Conservation (phyloP, 2,329 filamentous ascomycete species). For the Calonectria pteridis region DNA sequence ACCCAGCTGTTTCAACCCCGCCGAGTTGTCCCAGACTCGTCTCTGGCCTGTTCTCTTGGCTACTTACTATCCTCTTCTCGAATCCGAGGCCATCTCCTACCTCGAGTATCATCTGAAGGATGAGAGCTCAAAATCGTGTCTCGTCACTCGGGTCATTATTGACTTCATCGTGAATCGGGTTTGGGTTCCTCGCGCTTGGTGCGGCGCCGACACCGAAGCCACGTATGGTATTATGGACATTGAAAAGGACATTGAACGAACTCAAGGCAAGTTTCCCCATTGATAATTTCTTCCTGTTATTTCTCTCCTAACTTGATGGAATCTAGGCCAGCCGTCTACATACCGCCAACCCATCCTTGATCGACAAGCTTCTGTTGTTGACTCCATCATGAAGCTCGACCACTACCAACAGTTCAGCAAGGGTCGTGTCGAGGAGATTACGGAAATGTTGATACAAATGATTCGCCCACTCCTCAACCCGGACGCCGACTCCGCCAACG, state of each 20-base stretch:
- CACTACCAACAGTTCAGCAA: conserved; percentile 47
- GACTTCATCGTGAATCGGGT: conserved; percentile 58
- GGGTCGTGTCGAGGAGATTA: conserved; percentile 56
- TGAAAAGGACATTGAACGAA: conserved; percentile 51
- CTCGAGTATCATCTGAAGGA: conserved; percentile 56
- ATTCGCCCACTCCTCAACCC: conserved; percentile 56
- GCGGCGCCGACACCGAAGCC: conserved; percentile 51
- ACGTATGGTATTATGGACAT: conserved; percentile 51
- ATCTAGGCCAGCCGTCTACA: conserved; percentile 49
- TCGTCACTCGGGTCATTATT: conserved; percentile 57
- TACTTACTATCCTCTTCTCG: conserved; percentile 53
- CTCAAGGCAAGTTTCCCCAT: conserved; percentile 46
- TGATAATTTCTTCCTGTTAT: neutral
- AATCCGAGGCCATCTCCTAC: conserved; percentile 55
- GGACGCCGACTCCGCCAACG: conserved; percentile 48
- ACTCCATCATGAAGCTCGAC: conserved; percentile 52
- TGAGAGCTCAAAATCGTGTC: conserved; percentile 55
- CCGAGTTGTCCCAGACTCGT: conserved; percentile 45
- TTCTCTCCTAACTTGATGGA: conserved; percentile 16
- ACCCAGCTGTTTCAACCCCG: conserved; percentile 45
- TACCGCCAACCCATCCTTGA: conserved; percentile 56
- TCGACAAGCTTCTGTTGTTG: conserved; percentile 52
- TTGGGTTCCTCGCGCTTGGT: conserved; percentile 56
- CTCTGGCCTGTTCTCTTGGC: conserved; percentile 54
- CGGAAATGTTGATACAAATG: conserved; percentile 53